A percentile compares a stretch with the other conserved stretches of the same genome.
Evolutionary conservation across 352 stramenopile genomes (phyloP).

Genomic region (Pythium periplocum): DNA sequence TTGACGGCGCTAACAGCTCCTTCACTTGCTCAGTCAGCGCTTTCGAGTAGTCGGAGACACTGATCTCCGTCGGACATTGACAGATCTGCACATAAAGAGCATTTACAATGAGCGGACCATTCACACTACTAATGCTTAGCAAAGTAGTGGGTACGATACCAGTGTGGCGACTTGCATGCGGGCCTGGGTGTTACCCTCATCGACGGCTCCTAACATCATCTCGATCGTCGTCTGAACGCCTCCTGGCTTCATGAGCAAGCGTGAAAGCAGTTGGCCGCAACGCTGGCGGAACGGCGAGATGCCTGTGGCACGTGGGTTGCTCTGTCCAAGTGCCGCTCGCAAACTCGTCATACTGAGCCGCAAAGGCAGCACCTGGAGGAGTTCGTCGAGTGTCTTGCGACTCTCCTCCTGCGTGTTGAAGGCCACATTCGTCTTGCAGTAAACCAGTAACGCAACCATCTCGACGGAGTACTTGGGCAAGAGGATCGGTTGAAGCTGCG

Average conservation of each 20-base stretch:
- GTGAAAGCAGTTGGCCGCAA: slow-evolving; percentile 53
- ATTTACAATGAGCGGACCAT: not conserved
- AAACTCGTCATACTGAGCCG: slow-evolving; percentile 73
- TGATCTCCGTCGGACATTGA: slow-evolving; percentile 45
- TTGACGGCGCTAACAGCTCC: slow-evolving; percentile 39
- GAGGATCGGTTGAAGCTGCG: slow-evolving; percentile 73
- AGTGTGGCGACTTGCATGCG: slow-evolving; percentile 75
- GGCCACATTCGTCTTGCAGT: slow-evolving; percentile 21
- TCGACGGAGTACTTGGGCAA: slow-evolving; percentile 78
- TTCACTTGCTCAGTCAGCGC: slow-evolving; percentile 51
- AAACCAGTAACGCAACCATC: slow-evolving; percentile 63
- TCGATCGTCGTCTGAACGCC: slow-evolving; percentile 80
- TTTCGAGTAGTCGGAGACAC: slow-evolving; percentile 33
- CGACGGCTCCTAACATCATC: slow-evolving; percentile 66
- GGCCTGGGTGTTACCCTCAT: slow-evolving; percentile 83
- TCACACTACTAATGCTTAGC: not conserved
- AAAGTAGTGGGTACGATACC: slow-evolving; percentile 17
- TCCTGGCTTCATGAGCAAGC: slow-evolving; percentile 59
- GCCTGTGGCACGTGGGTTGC: slow-evolving; percentile 2
- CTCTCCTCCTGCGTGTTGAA: slow-evolving; percentile 29
- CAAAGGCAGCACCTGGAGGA: slow-evolving; percentile 53
- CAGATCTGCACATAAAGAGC: slow-evolving; percentile 36
- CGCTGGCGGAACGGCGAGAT: slow-evolving; percentile 51
- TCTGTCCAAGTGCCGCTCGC: slow-evolving; percentile 55
- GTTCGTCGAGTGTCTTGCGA: slow-evolving; percentile 25